Conservation (phyloP, 106 monocot species). For the Dendrobium huoshanense region DNA sequence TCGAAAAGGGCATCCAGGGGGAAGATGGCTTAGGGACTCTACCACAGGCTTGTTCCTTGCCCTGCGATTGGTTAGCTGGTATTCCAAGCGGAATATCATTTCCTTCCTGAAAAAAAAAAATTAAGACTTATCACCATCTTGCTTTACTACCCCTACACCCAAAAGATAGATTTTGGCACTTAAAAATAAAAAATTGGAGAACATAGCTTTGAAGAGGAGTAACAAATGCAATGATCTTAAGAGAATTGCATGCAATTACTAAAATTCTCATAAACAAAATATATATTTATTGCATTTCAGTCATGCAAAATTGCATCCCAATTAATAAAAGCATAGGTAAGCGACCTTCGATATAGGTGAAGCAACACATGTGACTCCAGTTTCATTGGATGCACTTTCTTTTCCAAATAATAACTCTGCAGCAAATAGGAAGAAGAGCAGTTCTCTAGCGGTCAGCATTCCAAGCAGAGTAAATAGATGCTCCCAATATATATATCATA, state of each 20-base stretch:
- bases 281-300: background rate
- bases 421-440: slow-evolving; percentile 1
- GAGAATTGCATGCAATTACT: background rate
- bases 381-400: slow-evolving; percentile 39
- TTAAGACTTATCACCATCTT: background rate
- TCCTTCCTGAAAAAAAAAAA: slow-evolving; percentile 13
- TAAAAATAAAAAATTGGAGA: background rate
- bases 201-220: background rate
- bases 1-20: slow-evolving; percentile 98
- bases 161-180: background rate
- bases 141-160: background rate
- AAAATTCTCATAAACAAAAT: background rate
- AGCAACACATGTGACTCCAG: slow-evolving; percentile 21
- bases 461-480: background rate
- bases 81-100: slow-evolving; percentile 9
- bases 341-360: background rate
- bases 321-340: background rate
- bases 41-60: slow-evolving; percentile 15
- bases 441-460: background rate
- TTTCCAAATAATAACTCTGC: slow-evolving; percentile 55
- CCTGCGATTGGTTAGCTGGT: slow-evolving; percentile 14
- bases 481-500: background rate
- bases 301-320: background rate
- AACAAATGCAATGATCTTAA: background rate
- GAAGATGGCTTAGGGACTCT: slow-evolving; percentile 46